Percentiles rank a stretch among this genome's conserved stretches.
Conservation (phyloP, 78 protist genomes). For the Isochrysis galbana region DNA sequence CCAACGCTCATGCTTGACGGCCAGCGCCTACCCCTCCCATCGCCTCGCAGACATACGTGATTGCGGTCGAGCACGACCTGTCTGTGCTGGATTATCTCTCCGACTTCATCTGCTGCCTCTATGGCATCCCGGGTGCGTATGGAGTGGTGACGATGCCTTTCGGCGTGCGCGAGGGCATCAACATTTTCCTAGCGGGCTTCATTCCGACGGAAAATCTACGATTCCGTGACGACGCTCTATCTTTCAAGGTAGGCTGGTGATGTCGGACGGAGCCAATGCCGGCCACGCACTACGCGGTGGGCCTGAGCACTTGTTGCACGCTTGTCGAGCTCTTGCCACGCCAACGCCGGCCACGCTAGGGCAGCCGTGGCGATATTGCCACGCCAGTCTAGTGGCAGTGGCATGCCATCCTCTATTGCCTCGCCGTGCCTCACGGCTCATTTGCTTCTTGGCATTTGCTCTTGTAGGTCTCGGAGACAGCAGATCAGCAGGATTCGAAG, state of each 20-base stretch:
- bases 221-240: conserved; percentile 93
- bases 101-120: conserved; percentile 97
- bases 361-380: too few relatives aligned
- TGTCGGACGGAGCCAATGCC: too few relatives aligned
- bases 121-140: conserved; percentile 99
- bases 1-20: too few relatives aligned
- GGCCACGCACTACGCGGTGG: too few relatives aligned
- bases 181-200: conserved; percentile 97
- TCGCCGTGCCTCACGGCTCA: too few relatives aligned
- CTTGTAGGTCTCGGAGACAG: not conserved
- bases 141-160: conserved; percentile 99
- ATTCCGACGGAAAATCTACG: conserved; percentile 99
- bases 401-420: too few relatives aligned
- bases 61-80: conserved; percentile 99
- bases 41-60: conserved; percentile 78
- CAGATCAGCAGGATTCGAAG: not conserved
- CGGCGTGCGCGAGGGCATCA: conserved; percentile 99
- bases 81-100: conserved; percentile 98
- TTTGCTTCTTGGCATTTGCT: too few relatives aligned
- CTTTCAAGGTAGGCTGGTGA: conserved; percentile 72
- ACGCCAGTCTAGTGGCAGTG: too few relatives aligned
- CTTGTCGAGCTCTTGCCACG: too few relatives aligned
- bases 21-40: too few relatives aligned
- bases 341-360: too few relatives aligned
- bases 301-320: too few relatives aligned